Evolutionary conservation across 768 basidiomycete species (phyloP), one percentile per base, ranked within the genome.

Genomic region (Mycena vulgaris): DNA sequence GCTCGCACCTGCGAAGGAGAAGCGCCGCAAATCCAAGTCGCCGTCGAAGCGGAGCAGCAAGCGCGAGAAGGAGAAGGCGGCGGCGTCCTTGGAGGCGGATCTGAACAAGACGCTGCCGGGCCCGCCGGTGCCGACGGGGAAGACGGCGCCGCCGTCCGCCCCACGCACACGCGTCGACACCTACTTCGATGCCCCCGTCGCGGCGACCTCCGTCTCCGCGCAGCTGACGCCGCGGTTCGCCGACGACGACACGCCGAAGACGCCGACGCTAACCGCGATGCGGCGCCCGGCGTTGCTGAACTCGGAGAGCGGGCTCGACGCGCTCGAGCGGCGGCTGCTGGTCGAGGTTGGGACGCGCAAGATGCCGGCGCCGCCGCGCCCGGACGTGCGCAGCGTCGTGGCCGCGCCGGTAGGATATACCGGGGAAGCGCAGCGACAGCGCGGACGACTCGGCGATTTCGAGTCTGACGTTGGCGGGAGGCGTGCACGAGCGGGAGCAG

Each of bases 271-370:
- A 35, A 83, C 84, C 4, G 87, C 89, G 31, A 78, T 81, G 65
- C 52, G 55, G 55, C 64, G 68, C 10, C 64, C 47, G 66, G 79
- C 75, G 62, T 71, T 57, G 40, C 67, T 42, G 74, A 63, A 80
- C 74, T 40, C 71, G 5, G 89, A 88, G 73, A 89, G 84, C 57
- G 93, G 93, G 11, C 80, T 95, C 4, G 93, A 95, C 71, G 93
- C 90, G 4, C 80, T 95, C 10, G 93, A 95, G 76, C 83, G 88
- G 55, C 83, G 89, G 59, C 81, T 95, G 5, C 79, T 92, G 0
- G 89, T 88, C 0, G 89, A 94, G 74, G 93, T 95, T 9, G 93
- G 93, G 30, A 94, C 93, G 23, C 85, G 90, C 57, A 88, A 87
- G 75, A 65, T 82, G 7, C 71, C 75, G 13, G 76, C 72, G 35